Percentiles rank a stretch among this genome's conserved stretches.
phyloP scores from a whole-genome alignment of 2,329 filamentous ascomycete genomes.

The Sphaerulina populicola region DNA sequence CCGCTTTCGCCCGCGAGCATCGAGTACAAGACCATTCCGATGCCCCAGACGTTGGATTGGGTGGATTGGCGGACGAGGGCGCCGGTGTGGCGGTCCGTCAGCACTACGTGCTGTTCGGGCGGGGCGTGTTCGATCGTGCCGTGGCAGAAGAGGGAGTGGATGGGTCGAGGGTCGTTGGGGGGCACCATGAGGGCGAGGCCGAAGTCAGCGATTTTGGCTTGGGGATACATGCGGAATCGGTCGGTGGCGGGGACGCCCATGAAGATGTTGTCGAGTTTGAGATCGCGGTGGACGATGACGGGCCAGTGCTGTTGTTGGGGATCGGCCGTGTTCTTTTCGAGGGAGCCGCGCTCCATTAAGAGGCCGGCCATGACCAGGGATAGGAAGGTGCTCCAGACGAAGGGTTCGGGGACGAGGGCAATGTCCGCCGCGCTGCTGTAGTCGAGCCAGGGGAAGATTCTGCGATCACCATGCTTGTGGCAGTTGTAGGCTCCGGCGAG shows the following conservation, averaged over 20 bases:
- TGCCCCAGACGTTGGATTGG: background rate
- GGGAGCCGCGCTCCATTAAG: constrained; percentile 1
- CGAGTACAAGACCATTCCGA: background rate
- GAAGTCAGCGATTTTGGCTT: background rate
- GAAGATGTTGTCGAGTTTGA: constrained; percentile 97
- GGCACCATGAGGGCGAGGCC: background rate
- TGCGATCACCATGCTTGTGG: background rate
- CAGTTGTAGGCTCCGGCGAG: background rate
- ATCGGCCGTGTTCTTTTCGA: background rate
- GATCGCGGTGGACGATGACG: constrained; percentile 86
- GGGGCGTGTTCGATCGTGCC: background rate
- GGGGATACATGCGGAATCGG: background rate
- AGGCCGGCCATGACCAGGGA: background rate
- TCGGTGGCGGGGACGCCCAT: constrained; percentile 51
- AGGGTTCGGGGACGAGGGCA: constrained; percentile 1
- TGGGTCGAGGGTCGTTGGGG: background rate
- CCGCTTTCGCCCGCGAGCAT: background rate
- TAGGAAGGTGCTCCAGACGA: constrained; percentile 4
- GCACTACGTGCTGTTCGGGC: background rate
- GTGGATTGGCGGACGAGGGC: background rate
- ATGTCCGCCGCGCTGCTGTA: background rate
- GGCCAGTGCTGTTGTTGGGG: constrained; percentile 34
- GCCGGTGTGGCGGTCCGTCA: background rate
- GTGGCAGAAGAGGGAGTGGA: background rate
- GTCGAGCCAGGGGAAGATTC: background rate